A percentile compares a stretch with the other conserved stretches of the same genome.
phyloP scores from a whole-genome alignment of 192 early-diverging fungal species.

The Backusella circina region DNA sequence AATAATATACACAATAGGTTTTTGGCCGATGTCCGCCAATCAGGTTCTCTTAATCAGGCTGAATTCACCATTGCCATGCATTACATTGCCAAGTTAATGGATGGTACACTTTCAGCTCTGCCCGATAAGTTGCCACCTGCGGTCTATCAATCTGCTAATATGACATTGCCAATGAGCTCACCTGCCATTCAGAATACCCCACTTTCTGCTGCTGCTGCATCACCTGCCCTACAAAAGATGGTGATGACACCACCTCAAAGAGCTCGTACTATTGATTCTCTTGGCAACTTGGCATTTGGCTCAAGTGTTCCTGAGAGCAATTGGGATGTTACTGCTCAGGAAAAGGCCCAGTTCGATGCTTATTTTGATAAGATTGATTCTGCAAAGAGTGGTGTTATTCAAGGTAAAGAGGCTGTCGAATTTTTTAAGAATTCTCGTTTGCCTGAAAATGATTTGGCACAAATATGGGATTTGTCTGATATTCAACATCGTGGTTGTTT shows the following conservation, averaged over 20 bases:
- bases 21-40: constrained; percentile 70
- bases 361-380: constrained; percentile 78
- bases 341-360: constrained; percentile 68
- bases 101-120: constrained; percentile 62
- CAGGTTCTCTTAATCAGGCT: constrained; percentile 68
- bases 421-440: constrained; percentile 40
- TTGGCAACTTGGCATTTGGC: constrained; percentile 20
- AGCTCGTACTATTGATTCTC: constrained; percentile 24
- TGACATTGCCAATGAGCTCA: constrained; percentile 10
- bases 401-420: constrained; percentile 47
- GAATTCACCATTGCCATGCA: constrained; percentile 93
- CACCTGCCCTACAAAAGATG: constrained; percentile 9
- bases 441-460: constrained; percentile 32
- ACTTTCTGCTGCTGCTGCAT: neutral
- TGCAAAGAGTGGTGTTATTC: constrained; percentile 57
- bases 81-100: constrained; percentile 78
- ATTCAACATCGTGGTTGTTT: constrained; percentile 57
- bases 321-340: constrained; percentile 78
- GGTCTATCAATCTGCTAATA: constrained; percentile 45
- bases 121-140: constrained; percentile 66
- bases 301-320: neutral
- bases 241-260: constrained; percentile 31
- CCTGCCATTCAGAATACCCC: neutral
- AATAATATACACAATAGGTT: constrained; percentile 36
- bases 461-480: constrained; percentile 64